phyloP scores from a whole-genome alignment of 805 yeast genomes.

The Wilhelminamyces savonicus region DNA sequence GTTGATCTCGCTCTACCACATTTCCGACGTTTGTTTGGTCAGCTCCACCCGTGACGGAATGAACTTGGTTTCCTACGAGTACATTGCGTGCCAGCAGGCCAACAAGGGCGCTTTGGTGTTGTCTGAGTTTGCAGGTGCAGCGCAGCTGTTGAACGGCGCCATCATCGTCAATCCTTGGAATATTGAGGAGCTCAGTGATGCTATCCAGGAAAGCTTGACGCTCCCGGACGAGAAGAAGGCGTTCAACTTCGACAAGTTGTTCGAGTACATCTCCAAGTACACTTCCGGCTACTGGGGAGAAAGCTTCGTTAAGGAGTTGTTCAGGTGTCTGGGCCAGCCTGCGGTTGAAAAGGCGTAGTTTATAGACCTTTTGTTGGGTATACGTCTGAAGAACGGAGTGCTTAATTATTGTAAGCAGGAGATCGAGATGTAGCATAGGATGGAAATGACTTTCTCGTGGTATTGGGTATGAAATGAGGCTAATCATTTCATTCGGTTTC shows the following conservation, averaged over 20 bases:
- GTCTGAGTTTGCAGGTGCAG: constrained; percentile 99
- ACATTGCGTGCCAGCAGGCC: constrained; percentile 89
- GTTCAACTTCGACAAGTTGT: constrained; percentile 76
- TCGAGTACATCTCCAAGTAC: constrained; percentile 83
- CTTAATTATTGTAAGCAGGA: too few species aligned
- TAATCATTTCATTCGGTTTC: too few species aligned
- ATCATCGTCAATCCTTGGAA: constrained; percentile 97
- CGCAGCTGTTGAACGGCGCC: constrained; percentile 93
- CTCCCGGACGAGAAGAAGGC: constrained; percentile 74
- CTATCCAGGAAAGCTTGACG: constrained; percentile 82
- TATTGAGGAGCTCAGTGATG: constrained; percentile 84
- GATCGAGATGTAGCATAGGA: too few species aligned
- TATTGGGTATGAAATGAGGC: too few species aligned
- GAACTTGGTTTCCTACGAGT: constrained; percentile 95
- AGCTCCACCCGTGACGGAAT: constrained; percentile 96
- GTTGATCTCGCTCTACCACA: constrained; percentile 77
- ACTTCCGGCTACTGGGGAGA: constrained; percentile 98
- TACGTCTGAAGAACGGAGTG: too few species aligned
- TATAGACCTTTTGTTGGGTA: too few species aligned
- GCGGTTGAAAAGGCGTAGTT: too few species aligned
- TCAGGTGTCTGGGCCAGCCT: constrained; percentile 22
- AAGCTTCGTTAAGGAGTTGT: constrained; percentile 83
- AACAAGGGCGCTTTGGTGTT: constrained; percentile 81
- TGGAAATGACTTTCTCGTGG: too few species aligned
- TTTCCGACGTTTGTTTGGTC: constrained; percentile 87